Percentiles rank a stretch among this genome's conserved stretches.
Conservation (phyloP, 257 asterid genomes). For the Penstemon davidsonii region DNA sequence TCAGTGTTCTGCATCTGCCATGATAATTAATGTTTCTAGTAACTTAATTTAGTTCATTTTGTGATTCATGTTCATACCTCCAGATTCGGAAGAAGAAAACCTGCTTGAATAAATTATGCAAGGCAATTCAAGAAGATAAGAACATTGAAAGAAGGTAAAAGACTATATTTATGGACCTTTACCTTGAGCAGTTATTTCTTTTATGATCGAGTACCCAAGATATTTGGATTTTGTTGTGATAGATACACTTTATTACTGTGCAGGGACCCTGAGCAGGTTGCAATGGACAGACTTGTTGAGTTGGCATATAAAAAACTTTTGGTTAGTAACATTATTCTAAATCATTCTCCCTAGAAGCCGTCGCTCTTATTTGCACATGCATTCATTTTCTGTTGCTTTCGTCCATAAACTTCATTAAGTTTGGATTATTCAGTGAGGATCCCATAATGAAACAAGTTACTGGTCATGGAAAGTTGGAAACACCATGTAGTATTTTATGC, state of each 20-base stretch:
- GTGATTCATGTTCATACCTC: constrained; percentile 32
- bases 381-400: background rate
- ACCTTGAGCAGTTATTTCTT: constrained; percentile 20
- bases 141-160: constrained; percentile 50
- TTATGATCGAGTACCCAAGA: background rate
- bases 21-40: background rate
- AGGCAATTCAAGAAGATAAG: constrained; percentile 59
- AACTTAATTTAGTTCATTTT: constrained; percentile 22
- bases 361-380: background rate
- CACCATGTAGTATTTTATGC: background rate
- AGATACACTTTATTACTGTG: constrained; percentile 26
- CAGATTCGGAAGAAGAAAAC: constrained; percentile 68
- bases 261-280: constrained; percentile 91
- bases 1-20: background rate
- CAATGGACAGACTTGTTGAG: constrained; percentile 82
- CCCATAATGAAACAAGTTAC: constrained; percentile 8
- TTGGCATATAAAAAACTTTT: constrained; percentile 77
- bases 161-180: constrained; percentile 21
- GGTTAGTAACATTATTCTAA: constrained; percentile 49
- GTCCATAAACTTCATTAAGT: constrained; percentile 5
- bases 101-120: constrained; percentile 53
- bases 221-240: constrained; percentile 20
- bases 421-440: background rate
- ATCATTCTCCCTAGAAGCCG: background rate
- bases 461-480: background rate